These are phyloP conservation scores for Fusarium globosum DNA, from an alignment of 2,329 filamentous ascomycete species.

Conservation along the genomic window DNA sequence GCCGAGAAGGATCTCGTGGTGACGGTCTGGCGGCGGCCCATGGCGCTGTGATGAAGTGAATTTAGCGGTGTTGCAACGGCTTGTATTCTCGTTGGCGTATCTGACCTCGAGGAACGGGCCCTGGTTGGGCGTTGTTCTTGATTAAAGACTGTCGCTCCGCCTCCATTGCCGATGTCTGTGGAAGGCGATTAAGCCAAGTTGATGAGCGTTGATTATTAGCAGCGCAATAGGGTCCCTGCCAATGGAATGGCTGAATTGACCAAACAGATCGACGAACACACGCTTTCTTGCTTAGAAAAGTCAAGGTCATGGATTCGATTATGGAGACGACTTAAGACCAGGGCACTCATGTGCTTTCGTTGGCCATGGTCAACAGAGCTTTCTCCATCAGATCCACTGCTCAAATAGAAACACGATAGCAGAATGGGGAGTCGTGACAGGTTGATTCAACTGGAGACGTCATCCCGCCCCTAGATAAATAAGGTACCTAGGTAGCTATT, in stretches of 20 bases:
- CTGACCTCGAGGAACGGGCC: conserved; percentile 26
- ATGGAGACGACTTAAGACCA: not conserved
- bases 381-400: conserved; percentile 17
- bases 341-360: conserved; percentile 9
- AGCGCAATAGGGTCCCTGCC: not conserved
- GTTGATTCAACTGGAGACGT: conserved; percentile 8
- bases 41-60: conserved; percentile 30
- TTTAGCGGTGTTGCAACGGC: not conserved
- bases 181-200: not conserved
- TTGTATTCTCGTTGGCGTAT: not conserved
- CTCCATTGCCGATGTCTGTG: conserved; percentile 5
- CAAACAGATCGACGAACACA: not conserved
- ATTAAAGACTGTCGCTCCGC: conserved; percentile 20
- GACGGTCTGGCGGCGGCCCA: conserved; percentile 51
- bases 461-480: not conserved
- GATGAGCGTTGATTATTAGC: not conserved
- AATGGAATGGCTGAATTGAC: not conserved
- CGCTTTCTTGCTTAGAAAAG: conserved; percentile 4
- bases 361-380: conserved; percentile 20
- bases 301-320: conserved; percentile 23
- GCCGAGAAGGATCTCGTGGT: conserved; percentile 39
- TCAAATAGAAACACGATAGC: not conserved
- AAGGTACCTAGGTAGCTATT: not conserved
- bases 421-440: not conserved
- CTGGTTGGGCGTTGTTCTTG: conserved; percentile 15